These are phyloP conservation scores for Basipetospora sp. DNA, from an alignment of 2,329 filamentous ascomycete genomes.

Conservation along the genomic window DNA sequence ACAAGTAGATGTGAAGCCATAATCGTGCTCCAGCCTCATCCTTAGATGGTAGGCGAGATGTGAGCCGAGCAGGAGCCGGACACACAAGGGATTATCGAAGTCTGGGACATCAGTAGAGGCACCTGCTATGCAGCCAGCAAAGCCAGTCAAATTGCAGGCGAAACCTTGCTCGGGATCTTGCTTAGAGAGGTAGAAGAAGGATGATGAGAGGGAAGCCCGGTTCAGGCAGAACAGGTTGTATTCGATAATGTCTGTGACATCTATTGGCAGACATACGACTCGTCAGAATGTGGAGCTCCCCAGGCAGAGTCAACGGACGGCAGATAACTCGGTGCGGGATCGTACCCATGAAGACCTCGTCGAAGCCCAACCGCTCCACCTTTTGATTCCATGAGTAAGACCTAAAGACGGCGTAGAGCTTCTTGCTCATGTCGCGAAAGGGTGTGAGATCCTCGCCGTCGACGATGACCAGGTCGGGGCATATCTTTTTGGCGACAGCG, in stretches of 20 bases:
- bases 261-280: slow-evolving; percentile 27
- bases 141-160: slow-evolving; percentile 52
- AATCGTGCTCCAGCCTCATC: slow-evolving; percentile 54
- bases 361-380: slow-evolving; percentile 73
- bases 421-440: slow-evolving; percentile 77
- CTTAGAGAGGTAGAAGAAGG: slow-evolving; percentile 66
- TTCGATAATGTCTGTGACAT: slow-evolving; percentile 73
- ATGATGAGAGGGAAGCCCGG: slow-evolving; percentile 42
- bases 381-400: slow-evolving; percentile 63
- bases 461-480: slow-evolving; percentile 72
- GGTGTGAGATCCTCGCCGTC: slow-evolving; percentile 74
- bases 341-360: slow-evolving; percentile 54
- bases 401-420: slow-evolving; percentile 58
- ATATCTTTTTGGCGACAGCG: slow-evolving; percentile 61
- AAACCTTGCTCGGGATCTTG: slow-evolving; percentile 71
- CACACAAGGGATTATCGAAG: slow-evolving; percentile 25
- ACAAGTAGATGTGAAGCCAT: slow-evolving; percentile 75
- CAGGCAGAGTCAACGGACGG: too few relatives aligned
- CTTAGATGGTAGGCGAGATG: slow-evolving; percentile 68
- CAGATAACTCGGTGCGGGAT: too few relatives aligned
- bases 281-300: too few relatives aligned
- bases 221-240: slow-evolving; percentile 69
- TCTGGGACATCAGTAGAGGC: slow-evolving; percentile 11
- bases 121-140: slow-evolving; percentile 46
- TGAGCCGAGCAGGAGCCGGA: slow-evolving; percentile 61